Evolutionary conservation across 129 eudicot species (phyloP).

Genomic region (Flaveria brownii): DNA sequence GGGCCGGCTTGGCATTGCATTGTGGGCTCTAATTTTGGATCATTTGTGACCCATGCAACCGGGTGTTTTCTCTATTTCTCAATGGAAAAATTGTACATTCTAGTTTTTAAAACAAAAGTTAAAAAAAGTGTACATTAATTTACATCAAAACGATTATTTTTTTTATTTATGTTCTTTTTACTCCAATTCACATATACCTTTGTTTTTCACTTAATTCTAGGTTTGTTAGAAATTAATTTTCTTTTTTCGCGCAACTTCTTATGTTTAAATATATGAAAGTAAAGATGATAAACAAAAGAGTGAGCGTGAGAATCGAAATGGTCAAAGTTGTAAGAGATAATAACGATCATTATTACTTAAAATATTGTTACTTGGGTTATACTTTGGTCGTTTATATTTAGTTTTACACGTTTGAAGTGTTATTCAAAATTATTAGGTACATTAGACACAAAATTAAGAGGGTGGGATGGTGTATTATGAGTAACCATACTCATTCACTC

Average conservation of each 20-base stretch:
- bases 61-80: conserved; percentile 86
- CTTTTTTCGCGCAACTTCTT: not conserved
- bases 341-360: not conserved
- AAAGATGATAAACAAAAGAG: no score
- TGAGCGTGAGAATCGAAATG: not conserved
- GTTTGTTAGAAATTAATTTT: not conserved
- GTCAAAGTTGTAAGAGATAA: not conserved
- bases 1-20: conserved; percentile 99
- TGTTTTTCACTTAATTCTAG: not conserved
- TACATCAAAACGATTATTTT: not conserved
- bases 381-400: no score
- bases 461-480: no score
- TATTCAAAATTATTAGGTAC: no score
- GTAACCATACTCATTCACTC: no score
- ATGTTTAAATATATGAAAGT: no score
- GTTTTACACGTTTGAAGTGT: no score
- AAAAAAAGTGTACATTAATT: conserved; percentile 38
- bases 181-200: not conserved
- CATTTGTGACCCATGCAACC: conserved; percentile 84
- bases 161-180: conserved; percentile 10
- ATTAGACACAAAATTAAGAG: no score
- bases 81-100: conserved; percentile 70
- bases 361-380: no score
- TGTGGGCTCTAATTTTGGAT: conserved; percentile 89
- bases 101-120: conserved; percentile 80